phyloP scores from a whole-genome alignment of 345 rosid genomes.

The Arabidopsis thaliana region DNA sequence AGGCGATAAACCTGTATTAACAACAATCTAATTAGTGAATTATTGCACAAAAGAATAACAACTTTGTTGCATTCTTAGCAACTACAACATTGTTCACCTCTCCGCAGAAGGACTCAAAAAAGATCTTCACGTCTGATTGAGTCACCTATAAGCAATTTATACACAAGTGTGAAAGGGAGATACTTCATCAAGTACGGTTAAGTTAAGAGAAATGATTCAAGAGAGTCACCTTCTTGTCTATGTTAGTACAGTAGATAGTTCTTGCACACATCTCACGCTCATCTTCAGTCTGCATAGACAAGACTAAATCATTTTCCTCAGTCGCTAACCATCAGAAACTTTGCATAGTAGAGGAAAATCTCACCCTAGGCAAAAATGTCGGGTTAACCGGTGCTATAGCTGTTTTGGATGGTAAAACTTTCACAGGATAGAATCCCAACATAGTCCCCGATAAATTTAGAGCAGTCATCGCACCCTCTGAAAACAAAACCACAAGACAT shows the following conservation, averaged over 20 bases:
- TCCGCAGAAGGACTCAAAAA: conserved; percentile 76
- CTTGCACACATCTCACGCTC: conserved; percentile 96
- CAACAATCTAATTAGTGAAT: conserved; percentile 22
- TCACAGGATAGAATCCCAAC: conserved; percentile 94
- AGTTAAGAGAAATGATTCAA: background rate
- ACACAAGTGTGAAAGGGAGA: conserved; percentile 6
- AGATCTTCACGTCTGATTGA: conserved; percentile 71
- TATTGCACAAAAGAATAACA: background rate
- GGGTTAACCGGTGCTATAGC: conserved; percentile 99
- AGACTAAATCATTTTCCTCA: conserved; percentile 6
- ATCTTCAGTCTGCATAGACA: conserved; percentile 65
- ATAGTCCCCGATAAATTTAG: conserved; percentile 79
- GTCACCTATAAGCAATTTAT: conserved; percentile 53
- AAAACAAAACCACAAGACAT: conserved; percentile 26
- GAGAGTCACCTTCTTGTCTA: conserved; percentile 84
- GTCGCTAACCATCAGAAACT: background rate
- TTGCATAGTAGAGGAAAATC: conserved; percentile 8
- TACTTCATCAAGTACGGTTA: background rate
- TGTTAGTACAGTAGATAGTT: conserved; percentile 93
- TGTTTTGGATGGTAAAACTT: conserved; percentile 90
- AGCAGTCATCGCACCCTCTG: conserved; percentile 83
- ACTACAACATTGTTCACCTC: conserved; percentile 52
- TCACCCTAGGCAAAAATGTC: conserved; percentile 91
- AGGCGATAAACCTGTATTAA: conserved; percentile 66
- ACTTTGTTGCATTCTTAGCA: background rate